Base-by-base conservation (phyloP, 2,329 filamentous ascomycete species). In the Stagonosporopsis cucurbitacearum region DNA sequence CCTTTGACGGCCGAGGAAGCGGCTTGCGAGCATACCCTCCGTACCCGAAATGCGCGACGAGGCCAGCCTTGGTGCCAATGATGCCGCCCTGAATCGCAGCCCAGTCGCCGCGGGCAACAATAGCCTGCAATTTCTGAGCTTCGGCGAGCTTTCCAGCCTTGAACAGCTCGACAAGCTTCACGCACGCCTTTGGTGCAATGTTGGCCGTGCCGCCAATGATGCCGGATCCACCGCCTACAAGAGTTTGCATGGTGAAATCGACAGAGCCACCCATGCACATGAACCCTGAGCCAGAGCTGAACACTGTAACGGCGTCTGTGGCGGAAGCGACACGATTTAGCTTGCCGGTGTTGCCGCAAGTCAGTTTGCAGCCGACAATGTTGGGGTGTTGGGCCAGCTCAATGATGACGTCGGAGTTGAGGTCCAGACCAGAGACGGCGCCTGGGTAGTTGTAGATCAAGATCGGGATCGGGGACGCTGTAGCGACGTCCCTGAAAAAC, bases 131-230 rank as follows among this genome's bases (percentile, higher is more conserved):
- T 62, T 81, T 80, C 50, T 82, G 80, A 1, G 89, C 88, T 65
- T 89, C 84, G 4, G 82, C 76, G 7, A 84, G 67, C 54, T 84
- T 80, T 25, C 88, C 88, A n/a, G 79, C 74, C 35, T 80, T 78
- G 73, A 85, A 89, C 6, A 90, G 77, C 58, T 85, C 76, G 50
- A 86, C 73, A 15, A 91, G 77, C 66, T 85, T 78, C 23, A 87
- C 81, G 72, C 88, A 89, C 3, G 87, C 79, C 67, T 84, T 87
- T 28, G 88, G 89, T 2, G 86, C 82, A 40, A 92, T 79, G 72
- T 93, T 92, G 26, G 84, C 90, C 50, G 89, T 80, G 12, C 89
- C 90, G 13, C 85, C 86, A 59, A 92, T 88, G 66, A 90, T 84
- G 30, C 90, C 89, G 54, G 88, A 84, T 3, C 87, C 89, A 22